Percentiles rank a stretch among this genome's conserved stretches.
These are phyloP conservation scores for Sindora glabra DNA, from an alignment of 306 rosid genomes.

Conservation along the genomic window DNA sequence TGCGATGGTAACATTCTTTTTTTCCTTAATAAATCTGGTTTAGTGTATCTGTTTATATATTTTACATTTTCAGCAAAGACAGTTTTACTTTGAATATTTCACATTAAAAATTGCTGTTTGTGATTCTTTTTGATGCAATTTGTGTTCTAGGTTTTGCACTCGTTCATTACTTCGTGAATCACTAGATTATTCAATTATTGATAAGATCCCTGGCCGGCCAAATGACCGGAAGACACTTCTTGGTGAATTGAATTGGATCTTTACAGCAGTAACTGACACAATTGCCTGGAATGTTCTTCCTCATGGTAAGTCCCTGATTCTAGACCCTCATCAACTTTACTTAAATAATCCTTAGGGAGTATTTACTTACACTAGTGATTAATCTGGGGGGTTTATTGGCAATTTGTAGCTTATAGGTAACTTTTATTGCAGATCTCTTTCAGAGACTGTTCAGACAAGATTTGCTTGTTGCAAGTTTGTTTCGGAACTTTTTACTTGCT, in stretches of 20 bases:
- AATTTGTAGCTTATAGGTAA: slow-evolving; percentile 2
- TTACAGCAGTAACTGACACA: slow-evolving; percentile 96
- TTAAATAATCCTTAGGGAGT: not conserved
- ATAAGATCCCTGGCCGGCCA: slow-evolving; percentile 93
- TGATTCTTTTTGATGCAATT: slow-evolving; percentile 2
- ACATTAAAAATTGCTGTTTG: not conserved
- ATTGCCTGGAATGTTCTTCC: slow-evolving; percentile 99
- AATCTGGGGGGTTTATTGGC: slow-evolving; percentile 9
- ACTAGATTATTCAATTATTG: slow-evolving; percentile 74
- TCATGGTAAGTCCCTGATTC: slow-evolving; percentile 66
- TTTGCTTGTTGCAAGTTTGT: slow-evolving; percentile 86
- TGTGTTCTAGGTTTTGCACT: slow-evolving; percentile 68
- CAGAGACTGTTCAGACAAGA: slow-evolving; percentile 97
- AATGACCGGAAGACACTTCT: slow-evolving; percentile 91
- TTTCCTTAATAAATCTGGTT: slow-evolving; percentile 12
- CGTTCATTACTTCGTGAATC: slow-evolving; percentile 82
- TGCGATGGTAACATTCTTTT: slow-evolving; percentile 76
- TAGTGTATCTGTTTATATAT: slow-evolving; percentile 6
- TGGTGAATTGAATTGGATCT: slow-evolving; percentile 98
- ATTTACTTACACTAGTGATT: slow-evolving; percentile 1
- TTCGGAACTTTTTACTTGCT: slow-evolving; percentile 90
- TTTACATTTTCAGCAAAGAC: not conserved
- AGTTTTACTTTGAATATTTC: not conserved
- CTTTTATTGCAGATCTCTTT: slow-evolving; percentile 73
- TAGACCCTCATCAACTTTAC: not conserved